These are phyloP conservation scores for Skeletonema potamos DNA, from an alignment of 108 stramenopile species.

Conservation along the genomic window DNA sequence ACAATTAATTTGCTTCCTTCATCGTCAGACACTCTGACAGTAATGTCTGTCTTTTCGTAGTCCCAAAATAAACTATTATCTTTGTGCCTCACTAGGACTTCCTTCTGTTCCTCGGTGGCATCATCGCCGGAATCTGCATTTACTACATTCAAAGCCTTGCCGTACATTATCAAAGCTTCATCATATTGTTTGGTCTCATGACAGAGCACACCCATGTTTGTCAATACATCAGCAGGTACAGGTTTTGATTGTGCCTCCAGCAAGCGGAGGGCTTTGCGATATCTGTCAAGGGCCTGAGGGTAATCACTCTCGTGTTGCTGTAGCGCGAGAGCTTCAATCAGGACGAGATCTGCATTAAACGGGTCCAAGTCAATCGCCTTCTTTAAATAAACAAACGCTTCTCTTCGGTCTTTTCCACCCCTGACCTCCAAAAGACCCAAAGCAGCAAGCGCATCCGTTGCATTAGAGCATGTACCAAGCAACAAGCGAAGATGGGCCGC, in stretches of 20 bases:
- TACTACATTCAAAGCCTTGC: conserved; percentile 54
- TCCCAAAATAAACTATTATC: conserved; percentile 73
- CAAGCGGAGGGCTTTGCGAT: conserved; percentile 75
- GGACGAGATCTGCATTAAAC: conserved; percentile 69
- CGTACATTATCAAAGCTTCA: conserved; percentile 64
- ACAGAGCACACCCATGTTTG: conserved; percentile 83
- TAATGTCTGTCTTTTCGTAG: conserved; percentile 47
- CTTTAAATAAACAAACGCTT: conserved; percentile 68
- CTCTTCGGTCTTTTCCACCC: conserved; percentile 60
- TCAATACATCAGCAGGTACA: conserved; percentile 64
- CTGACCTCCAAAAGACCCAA: conserved; percentile 78
- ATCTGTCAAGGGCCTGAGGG: conserved; percentile 62
- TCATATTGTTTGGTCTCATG: conserved; percentile 80
- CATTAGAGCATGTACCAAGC: conserved; percentile 63
- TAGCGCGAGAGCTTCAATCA: conserved; percentile 80
- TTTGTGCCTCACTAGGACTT: conserved; percentile 52
- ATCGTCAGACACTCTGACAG: conserved; percentile 11
- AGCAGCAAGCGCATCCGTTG: conserved; percentile 79
- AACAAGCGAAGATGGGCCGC: conserved; percentile 63
- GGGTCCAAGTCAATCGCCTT: conserved; percentile 89
- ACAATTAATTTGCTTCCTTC: conserved; percentile 34
- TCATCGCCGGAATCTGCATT: conserved; percentile 41
- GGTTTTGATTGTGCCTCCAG: conserved; percentile 57
- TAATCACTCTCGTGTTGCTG: conserved; percentile 79
- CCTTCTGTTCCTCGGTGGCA: conserved; percentile 24